These are phyloP conservation scores for Raphanus hybrid DNA, from an alignment of 441 rosid species.

Conservation along the genomic window DNA sequence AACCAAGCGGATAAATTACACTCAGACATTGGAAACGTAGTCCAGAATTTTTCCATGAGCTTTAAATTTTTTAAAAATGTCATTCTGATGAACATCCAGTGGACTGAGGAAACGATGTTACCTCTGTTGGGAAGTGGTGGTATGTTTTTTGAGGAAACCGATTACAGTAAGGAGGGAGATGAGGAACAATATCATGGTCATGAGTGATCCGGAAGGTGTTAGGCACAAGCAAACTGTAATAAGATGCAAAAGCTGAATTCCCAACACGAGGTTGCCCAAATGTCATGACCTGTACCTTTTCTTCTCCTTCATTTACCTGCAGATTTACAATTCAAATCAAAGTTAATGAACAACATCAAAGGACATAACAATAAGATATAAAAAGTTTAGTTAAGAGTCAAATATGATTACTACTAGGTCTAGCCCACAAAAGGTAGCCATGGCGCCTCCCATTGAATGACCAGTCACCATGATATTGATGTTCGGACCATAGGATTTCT, in stretches of 20 bases:
- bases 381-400: neutral
- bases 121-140: conserved; percentile 98
- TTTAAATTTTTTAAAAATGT: neutral
- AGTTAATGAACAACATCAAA: conserved; percentile 14
- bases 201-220: conserved; percentile 73
- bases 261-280: conserved; percentile 99
- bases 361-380: neutral
- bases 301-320: conserved; percentile 75
- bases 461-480: conserved; percentile 83
- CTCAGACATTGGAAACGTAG: neutral
- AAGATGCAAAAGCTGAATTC: conserved; percentile 82
- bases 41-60: conserved; percentile 8
- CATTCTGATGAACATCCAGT: neutral
- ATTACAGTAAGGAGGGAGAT: conserved; percentile 84
- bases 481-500: conserved; percentile 58
- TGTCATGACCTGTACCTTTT: conserved; percentile 77
- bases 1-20: neutral
- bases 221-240: conserved; percentile 70
- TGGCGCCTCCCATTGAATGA: conserved; percentile 99
- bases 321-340: conserved; percentile 31
- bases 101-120: conserved; percentile 31
- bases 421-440: conserved; percentile 91
- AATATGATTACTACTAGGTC: conserved; percentile 70
- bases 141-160: conserved; percentile 90
- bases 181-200: conserved; percentile 90